A percentile compares a stretch with the other conserved stretches of the same genome.
Conservation (phyloP, 2,329 filamentous ascomycete genomes). For the Cercospora sesami region DNA sequence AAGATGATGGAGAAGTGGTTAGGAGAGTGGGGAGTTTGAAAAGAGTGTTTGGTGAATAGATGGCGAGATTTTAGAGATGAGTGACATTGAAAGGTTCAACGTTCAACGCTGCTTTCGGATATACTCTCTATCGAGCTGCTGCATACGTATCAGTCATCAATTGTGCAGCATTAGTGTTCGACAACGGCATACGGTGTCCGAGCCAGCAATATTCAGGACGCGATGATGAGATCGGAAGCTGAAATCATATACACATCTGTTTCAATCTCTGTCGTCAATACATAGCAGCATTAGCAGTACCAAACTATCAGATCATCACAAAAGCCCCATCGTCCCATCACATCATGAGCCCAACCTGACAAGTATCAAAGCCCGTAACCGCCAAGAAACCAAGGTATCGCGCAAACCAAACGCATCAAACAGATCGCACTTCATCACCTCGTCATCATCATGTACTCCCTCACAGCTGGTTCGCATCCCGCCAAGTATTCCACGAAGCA, state of each 20-base stretch:
- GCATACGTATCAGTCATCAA: no score
- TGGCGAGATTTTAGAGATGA: no score
- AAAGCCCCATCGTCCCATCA: not conserved
- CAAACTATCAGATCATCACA: not conserved
- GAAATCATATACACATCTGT: not conserved
- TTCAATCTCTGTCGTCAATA: not conserved
- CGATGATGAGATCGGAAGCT: not conserved
- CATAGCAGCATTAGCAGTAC: not conserved
- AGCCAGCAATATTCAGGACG: not conserved
- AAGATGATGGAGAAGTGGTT: conserved; percentile 32
- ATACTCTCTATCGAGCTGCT: no score
- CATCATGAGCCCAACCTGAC: not conserved
- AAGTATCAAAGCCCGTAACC: not conserved
- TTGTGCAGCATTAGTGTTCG: no score
- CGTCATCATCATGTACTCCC: not conserved
- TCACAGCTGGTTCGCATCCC: conserved; percentile 14
- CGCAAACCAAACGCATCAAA: conserved; percentile 9
- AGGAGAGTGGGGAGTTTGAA: conserved; percentile 29
- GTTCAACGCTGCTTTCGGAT: no score
- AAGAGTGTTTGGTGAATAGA: no score
- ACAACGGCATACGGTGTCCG: not conserved
- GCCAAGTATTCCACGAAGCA: conserved; percentile 15
- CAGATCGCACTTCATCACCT: not conserved
- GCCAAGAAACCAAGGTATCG: conserved; percentile 12
- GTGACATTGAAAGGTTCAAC: no score